Evolutionary conservation across 202 grass and related monocot species (phyloP), one percentile per base, ranked within the genome.

Genomic region (Setaria viridis): DNA sequence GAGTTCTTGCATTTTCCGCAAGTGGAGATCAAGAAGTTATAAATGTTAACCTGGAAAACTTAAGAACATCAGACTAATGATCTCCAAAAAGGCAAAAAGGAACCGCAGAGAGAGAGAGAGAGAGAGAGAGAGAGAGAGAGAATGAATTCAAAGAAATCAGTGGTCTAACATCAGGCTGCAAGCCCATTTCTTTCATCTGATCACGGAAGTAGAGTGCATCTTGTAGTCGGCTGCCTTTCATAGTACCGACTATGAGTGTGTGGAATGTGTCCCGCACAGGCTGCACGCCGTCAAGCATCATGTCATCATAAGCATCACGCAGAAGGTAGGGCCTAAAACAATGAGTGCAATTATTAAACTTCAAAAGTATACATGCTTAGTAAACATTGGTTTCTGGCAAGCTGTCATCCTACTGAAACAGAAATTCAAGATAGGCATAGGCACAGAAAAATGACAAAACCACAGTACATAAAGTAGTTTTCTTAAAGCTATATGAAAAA

Each of bases 171-270:
- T 99, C 96, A 86, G 93, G 96, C 19, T 86, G 82, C 80, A 99
- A 80, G 51, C 96, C 96, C 92, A 93, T 96, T 73, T 90, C 81
- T 88, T 91, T 99, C 97, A 99, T 99, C 88, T 96, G 91, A 63
- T 99, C 91, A 42, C 83, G 92, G 82, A 99, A 99, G 87, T 96
- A 99, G 64, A 99, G 92, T 1, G 93, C 93, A 81, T 99, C 97
- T 59, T 99, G 93, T 20, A 99, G 82, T 33, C 97, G 90, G 84
- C 72, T 96, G 49, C 93, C 89, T 71, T 99, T 99, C 97, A 99
- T 99, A 49, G 93, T 90, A 30, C 97, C 97, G 1, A 96, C 88
- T 76, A 99, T 94, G 72, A 99, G 86, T 5, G 89, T 83, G 56
- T 99, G 97, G 70, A 96, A 99, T 43, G 92, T 99, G 69, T 96